phyloP scores from a whole-genome alignment of 1,284 basidiomycete genomes.

The Ceratobasidium papillatum region DNA sequence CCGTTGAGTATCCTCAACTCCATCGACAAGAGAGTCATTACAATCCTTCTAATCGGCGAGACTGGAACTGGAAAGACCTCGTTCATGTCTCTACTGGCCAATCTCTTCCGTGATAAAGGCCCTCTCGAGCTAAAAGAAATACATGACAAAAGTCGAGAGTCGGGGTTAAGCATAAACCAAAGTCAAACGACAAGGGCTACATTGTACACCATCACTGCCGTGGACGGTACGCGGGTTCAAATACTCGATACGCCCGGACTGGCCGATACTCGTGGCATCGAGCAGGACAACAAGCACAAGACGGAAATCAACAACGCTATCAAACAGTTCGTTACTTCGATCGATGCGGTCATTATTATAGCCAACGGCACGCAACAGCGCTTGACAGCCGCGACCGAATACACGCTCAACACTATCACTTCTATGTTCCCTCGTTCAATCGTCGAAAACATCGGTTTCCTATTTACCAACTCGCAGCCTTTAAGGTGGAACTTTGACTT shows the following conservation, averaged over 20 bases:
- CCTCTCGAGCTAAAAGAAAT: background rate
- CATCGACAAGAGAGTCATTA: background rate
- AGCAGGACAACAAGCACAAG: constrained; percentile 45
- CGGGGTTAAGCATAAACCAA: background rate
- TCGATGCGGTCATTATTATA: constrained; percentile 31
- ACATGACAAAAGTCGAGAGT: background rate
- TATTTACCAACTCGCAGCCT: constrained; percentile 49
- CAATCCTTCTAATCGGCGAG: constrained; percentile 15
- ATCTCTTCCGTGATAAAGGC: constrained; percentile 11
- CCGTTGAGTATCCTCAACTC: background rate
- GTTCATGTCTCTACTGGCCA: constrained; percentile 20
- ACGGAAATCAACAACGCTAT: constrained; percentile 38
- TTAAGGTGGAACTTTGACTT: constrained; percentile 48
- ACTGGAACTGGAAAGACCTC: constrained; percentile 24
- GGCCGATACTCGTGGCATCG: constrained; percentile 47
- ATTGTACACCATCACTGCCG: background rate
- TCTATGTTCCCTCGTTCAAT: constrained; percentile 48
- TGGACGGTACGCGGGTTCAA: constrained; percentile 24
- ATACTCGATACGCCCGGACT: constrained; percentile 49
- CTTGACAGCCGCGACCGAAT: background rate
- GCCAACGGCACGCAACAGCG: constrained; percentile 25
- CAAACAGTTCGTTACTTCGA: background rate
- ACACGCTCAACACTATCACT: background rate
- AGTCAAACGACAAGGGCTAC: constrained; percentile 19
- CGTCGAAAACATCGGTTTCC: constrained; percentile 48